A percentile compares a stretch with the other conserved stretches of the same genome.
Conservation (phyloP, 1,284 basidiomycete genomes). For the Naganishia sp. region DNA sequence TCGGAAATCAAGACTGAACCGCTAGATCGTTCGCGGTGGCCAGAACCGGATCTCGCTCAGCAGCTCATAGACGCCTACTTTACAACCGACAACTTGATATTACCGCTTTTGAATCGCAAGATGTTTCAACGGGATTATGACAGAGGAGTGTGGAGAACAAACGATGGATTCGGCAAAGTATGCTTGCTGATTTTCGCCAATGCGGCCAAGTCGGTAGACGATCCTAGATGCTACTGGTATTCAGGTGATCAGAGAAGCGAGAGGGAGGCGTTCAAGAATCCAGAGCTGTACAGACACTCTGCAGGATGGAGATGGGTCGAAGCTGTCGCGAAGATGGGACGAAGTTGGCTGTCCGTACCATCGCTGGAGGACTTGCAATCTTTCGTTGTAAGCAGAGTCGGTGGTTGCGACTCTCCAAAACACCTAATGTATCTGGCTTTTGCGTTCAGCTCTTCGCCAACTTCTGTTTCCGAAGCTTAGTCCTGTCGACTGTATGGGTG, state of each 20-base stretch:
- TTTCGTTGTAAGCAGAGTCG: constrained; percentile 55
- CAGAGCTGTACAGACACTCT: constrained; percentile 56
- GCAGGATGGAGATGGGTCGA: constrained; percentile 75
- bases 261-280: constrained; percentile 46
- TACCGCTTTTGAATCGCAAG: constrained; percentile 75
- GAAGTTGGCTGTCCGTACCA: constrained; percentile 60
- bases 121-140: constrained; percentile 67
- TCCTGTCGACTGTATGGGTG: constrained; percentile 71
- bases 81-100: constrained; percentile 61
- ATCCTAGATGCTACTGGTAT: constrained; percentile 61
- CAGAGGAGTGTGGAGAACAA: constrained; percentile 62
- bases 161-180: constrained; percentile 66
- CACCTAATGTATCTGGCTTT: constrained; percentile 53
- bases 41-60: constrained; percentile 60
- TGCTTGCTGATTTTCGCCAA: constrained; percentile 74
- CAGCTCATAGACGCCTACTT: constrained; percentile 72
- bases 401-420: background rate
- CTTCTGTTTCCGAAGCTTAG: constrained; percentile 62
- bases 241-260: constrained; percentile 47
- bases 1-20: constrained; percentile 44
- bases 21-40: constrained; percentile 50
- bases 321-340: constrained; percentile 62
- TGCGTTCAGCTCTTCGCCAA: constrained; percentile 45
- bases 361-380: constrained; percentile 74
- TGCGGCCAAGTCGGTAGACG: constrained; percentile 68